Evolutionary conservation across 441 rosid genomes (phyloP).

Genomic region (Macaranga tanarius): DNA sequence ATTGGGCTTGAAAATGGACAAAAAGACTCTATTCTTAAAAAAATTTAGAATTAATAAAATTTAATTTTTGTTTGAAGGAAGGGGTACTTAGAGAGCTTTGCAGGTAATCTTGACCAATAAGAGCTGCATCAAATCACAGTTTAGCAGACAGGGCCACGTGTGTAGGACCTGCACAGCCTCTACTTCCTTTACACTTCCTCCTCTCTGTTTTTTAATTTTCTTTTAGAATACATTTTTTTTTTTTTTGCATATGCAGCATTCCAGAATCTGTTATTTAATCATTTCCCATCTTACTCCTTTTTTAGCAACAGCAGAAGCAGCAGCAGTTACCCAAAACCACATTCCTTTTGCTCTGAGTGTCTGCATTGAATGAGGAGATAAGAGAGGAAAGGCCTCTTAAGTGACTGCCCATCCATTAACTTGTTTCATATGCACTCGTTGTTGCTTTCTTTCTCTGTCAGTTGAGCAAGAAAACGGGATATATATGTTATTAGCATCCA

Average conservation of each 20-base stretch:
- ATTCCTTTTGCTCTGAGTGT: conserved; percentile 23
- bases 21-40: conserved; percentile 11
- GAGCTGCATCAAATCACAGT: conserved; percentile 48
- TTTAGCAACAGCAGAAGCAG: not conserved
- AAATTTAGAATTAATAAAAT: conserved; percentile 9
- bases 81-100: conserved; percentile 25
- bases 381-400: not conserved
- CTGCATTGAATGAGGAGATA: not conserved
- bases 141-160: conserved; percentile 83
- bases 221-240: too few relatives aligned
- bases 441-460: not conserved
- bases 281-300: conserved; percentile 33
- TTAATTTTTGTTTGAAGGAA: conserved; percentile 17
- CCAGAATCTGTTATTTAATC: conserved; percentile 52
- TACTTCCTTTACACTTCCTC: conserved; percentile 28
- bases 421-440: not conserved
- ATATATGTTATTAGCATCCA: not conserved
- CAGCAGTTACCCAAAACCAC: conserved; percentile 31
- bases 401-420: not conserved
- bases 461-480: conserved; percentile 14
- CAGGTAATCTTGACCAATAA: conserved; percentile 54
- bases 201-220: too few relatives aligned
- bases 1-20: too few relatives aligned
- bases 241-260: not conserved
- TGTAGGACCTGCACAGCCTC: conserved; percentile 66